Percentiles rank a stretch among this genome's conserved stretches.
These are phyloP conservation scores for Yueomyces sp. DNA, from an alignment of 805 yeast species.

Conservation along the genomic window DNA sequence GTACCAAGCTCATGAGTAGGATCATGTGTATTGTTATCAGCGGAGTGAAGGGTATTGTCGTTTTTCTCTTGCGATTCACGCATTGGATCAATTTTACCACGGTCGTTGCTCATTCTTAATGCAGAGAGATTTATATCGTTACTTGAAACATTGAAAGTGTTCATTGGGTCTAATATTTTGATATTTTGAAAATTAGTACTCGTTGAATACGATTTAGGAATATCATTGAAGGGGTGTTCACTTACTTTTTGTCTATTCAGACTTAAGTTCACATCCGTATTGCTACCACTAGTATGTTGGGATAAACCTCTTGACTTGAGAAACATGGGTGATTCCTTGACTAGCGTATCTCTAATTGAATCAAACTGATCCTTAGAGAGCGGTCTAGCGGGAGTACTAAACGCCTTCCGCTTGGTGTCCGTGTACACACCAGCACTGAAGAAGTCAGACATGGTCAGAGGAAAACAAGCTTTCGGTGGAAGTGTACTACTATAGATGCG, in stretches of 20 bases:
- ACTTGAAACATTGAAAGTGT: neutral
- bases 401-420: conserved; percentile 1
- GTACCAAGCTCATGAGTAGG: conserved; percentile 6
- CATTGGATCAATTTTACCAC: neutral
- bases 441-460: neutral
- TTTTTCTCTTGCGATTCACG: neutral
- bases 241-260: too few relatives aligned
- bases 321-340: conserved; percentile 15
- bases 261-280: neutral
- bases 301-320: neutral
- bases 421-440: neutral
- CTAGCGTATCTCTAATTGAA: conserved; percentile 10
- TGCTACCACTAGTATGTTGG: neutral
- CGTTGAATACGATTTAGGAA: neutral
- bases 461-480: too few relatives aligned
- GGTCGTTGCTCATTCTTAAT: neutral
- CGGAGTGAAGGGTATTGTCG: neutral
- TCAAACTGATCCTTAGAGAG: conserved; percentile 12
- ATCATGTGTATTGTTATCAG: neutral
- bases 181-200: neutral
- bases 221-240: neutral
- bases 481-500: too few relatives aligned
- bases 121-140: neutral
- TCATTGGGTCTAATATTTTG: neutral
- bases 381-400: conserved; percentile 12